Evolutionary conservation across 805 yeast genomes (phyloP).

Genomic region (Schizosaccharomyces japonicus): DNA sequence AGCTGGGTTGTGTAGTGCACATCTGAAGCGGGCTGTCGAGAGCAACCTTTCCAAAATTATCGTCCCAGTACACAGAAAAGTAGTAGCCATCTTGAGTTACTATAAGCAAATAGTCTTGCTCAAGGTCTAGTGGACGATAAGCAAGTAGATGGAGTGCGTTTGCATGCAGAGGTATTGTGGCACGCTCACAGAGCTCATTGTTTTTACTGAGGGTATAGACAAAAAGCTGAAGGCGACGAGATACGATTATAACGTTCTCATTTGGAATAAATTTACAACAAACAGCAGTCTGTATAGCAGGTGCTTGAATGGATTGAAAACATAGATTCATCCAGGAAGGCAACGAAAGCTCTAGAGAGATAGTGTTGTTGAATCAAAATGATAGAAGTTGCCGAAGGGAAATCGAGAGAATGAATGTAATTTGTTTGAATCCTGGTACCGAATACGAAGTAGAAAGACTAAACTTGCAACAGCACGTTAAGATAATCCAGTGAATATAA

Average conservation of each 20-base stretch:
- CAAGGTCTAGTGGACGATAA: background rate
- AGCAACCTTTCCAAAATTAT: background rate
- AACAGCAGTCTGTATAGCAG: background rate
- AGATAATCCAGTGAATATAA: too few relatives aligned
- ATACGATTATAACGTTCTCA: background rate
- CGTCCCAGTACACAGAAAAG: constrained; percentile 1
- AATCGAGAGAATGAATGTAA: background rate
- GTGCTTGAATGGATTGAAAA: background rate
- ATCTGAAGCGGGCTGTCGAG: background rate
- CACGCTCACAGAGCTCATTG: background rate
- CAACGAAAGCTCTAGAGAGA: background rate
- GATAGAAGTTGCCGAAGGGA: background rate
- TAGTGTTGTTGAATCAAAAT: background rate
- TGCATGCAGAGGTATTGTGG: background rate
- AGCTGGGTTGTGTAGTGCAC: background rate
- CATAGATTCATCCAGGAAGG: background rate
- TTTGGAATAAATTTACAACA: background rate
- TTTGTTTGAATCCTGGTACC: too few relatives aligned
- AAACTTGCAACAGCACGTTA: too few relatives aligned
- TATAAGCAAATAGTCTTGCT: background rate
- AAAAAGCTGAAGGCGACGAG: background rate
- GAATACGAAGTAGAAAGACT: too few relatives aligned
- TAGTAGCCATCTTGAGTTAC: background rate
- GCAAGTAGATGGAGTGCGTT: background rate
- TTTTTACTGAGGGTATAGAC: background rate